Percentiles rank a stretch among this genome's conserved stretches.
phyloP scores from a whole-genome alignment of 2,329 filamentous ascomycete genomes.

The Diaporthe destruens region DNA sequence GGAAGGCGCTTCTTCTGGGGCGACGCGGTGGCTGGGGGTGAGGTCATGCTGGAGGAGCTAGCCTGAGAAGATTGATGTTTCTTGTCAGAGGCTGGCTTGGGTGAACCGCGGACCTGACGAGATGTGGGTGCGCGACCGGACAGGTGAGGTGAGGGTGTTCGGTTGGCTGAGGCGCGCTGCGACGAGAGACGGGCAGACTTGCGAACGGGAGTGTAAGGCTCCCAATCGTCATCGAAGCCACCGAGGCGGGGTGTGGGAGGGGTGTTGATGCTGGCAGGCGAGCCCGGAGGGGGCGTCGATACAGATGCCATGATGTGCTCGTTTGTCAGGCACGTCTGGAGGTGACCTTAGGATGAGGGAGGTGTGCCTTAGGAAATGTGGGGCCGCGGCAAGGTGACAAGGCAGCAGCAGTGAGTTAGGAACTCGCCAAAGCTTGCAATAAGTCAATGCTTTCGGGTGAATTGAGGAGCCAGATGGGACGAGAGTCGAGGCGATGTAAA shows the following conservation, averaged over 20 bases:
- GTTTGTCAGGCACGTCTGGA: slow-evolving; percentile 7
- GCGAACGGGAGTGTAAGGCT: slow-evolving; percentile 76
- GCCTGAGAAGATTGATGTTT: slow-evolving; percentile 45
- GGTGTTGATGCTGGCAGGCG: slow-evolving; percentile 65
- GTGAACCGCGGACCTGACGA: slow-evolving; percentile 47
- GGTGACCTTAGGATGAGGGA: slow-evolving; percentile 1
- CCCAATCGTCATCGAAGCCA: slow-evolving; percentile 76
- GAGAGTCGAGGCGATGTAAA: background rate
- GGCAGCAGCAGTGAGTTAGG: slow-evolving; percentile 3
- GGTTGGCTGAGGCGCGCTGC: slow-evolving; percentile 60
- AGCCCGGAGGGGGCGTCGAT: slow-evolving; percentile 71
- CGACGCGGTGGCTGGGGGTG: slow-evolving; percentile 55
- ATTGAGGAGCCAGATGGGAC: background rate
- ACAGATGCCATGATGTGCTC: slow-evolving; percentile 29
- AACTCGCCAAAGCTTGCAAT: slow-evolving; percentile 11
- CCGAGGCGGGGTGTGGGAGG: slow-evolving; percentile 78
- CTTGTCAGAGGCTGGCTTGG: slow-evolving; percentile 45
- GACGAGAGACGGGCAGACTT: slow-evolving; percentile 75
- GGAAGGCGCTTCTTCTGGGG: slow-evolving; percentile 65
- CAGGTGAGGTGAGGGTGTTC: slow-evolving; percentile 67
- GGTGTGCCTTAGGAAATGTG: slow-evolving; percentile 9
- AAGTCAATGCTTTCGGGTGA: slow-evolving; percentile 7
- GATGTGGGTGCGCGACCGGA: slow-evolving; percentile 47
- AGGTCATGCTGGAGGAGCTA: slow-evolving; percentile 27
- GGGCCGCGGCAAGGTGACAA: slow-evolving; percentile 2